Conservation (phyloP, 331 rosid species). For the Phaseolus coccineus region DNA sequence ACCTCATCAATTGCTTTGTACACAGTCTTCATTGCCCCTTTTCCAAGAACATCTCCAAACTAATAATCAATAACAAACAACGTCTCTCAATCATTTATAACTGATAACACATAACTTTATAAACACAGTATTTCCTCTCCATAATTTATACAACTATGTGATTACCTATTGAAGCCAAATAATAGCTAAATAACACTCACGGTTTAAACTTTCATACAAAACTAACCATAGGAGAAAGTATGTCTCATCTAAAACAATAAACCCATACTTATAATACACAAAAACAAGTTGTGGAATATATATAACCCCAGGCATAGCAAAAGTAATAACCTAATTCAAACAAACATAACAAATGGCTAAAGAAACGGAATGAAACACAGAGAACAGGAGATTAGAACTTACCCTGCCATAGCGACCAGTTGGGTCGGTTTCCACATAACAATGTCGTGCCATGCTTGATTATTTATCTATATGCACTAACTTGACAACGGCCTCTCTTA, state of each 20-base stretch:
- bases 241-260: not conserved
- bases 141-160: not conserved
- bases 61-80: slow-evolving; percentile 50
- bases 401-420: slow-evolving; percentile 89
- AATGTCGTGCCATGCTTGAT: slow-evolving; percentile 50
- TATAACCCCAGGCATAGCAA: not conserved
- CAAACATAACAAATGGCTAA: slow-evolving; percentile 18
- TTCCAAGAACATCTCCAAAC: slow-evolving; percentile 93
- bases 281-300: not conserved
- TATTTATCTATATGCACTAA: not conserved
- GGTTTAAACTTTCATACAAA: slow-evolving; percentile 4
- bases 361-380: not conserved
- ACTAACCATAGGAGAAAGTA: slow-evolving; percentile 4
- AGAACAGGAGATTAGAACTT: slow-evolving; percentile 44
- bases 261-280: not conserved
- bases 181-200: not conserved
- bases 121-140: not conserved
- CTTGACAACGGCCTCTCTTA: slow-evolving; percentile 21
- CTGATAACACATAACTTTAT: not conserved
- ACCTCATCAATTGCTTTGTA: slow-evolving; percentile 93
- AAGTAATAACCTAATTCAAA: slow-evolving; percentile 19
- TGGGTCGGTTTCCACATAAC: slow-evolving; percentile 82
- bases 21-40: slow-evolving; percentile 97
- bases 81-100: slow-evolving; percentile 14
- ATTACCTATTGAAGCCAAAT: not conserved